A percentile compares a stretch with the other conserved stretches of the same genome.
Evolutionary conservation across 306 rosid species (phyloP).

Genomic region (Canavalia ensiformis): DNA sequence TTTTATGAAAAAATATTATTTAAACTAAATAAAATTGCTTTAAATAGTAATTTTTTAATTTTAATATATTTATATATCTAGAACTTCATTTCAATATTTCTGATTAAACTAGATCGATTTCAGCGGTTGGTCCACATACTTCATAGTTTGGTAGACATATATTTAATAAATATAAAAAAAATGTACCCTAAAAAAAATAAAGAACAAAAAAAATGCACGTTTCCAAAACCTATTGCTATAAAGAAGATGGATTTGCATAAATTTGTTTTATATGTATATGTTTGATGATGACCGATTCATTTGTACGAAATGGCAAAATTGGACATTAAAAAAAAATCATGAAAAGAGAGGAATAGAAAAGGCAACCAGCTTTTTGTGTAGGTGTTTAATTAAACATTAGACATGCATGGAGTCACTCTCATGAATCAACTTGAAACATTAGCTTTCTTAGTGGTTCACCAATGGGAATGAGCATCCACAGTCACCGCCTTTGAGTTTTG

Average conservation of each 20-base stretch:
- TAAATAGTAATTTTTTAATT: too few species aligned
- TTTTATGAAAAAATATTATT: too few species aligned
- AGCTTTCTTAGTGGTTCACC: not conserved
- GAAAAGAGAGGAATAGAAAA: not conserved
- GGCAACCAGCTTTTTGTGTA: not conserved
- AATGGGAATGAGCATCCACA: not conserved
- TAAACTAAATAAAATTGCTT: too few species aligned
- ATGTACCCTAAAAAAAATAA: too few species aligned
- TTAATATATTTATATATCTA: too few species aligned
- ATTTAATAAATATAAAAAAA: too few species aligned
- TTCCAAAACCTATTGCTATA: not conserved
- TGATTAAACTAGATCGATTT: too few species aligned
- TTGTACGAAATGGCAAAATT: not conserved
- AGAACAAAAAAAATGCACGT: not conserved
- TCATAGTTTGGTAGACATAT: too few species aligned
- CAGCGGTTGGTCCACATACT: too few species aligned
- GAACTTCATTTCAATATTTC: too few species aligned
- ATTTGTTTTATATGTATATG: not conserved
- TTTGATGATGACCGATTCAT: not conserved
- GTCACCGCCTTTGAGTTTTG: slow-evolving; percentile 12
- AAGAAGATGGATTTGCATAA: not conserved
- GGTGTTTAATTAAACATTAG: not conserved
- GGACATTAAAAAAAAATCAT: not conserved
- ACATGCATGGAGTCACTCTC: not conserved
- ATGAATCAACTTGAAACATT: not conserved